These are phyloP conservation scores for Pestalotiopsis sp. DNA, from an alignment of 2,329 filamentous ascomycete species.

Conservation along the genomic window DNA sequence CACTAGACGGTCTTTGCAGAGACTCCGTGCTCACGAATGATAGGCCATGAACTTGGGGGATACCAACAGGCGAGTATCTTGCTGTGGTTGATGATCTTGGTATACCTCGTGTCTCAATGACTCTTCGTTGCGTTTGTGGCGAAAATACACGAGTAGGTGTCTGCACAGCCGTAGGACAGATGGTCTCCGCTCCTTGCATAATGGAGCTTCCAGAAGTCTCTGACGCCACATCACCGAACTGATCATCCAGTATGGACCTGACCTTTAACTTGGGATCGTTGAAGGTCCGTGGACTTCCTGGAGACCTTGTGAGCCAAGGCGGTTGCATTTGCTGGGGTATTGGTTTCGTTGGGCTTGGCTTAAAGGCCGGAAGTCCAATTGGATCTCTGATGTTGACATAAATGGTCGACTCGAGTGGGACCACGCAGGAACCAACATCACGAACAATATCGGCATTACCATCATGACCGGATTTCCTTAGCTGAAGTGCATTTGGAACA, in stretches of 20 bases:
- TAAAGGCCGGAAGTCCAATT: constrained; percentile 47
- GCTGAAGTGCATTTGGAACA: neutral
- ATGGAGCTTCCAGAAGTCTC: neutral
- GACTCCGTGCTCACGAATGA: constrained; percentile 41
- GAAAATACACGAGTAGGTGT: neutral
- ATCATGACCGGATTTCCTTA: constrained; percentile 14
- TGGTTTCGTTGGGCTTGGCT: constrained; percentile 51
- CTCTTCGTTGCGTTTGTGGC: constrained; percentile 1
- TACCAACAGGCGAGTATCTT: constrained; percentile 5
- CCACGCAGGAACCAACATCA: constrained; percentile 21
- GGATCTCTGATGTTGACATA: constrained; percentile 56
- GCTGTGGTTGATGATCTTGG: constrained; percentile 6
- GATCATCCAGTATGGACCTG: constrained; percentile 27
- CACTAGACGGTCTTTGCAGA: constrained; percentile 38
- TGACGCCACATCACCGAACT: constrained; percentile 20
- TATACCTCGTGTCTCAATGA: neutral
- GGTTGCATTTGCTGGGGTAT: constrained; percentile 50
- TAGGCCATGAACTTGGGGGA: constrained; percentile 20
- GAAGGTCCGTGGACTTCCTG: constrained; percentile 18
- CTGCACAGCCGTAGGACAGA: constrained; percentile 20
- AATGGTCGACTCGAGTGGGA: constrained; percentile 37
- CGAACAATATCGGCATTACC: constrained; percentile 16
- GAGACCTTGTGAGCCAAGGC: constrained; percentile 19
- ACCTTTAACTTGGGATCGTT: constrained; percentile 18
- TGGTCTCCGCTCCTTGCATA: constrained; percentile 6